Conservation (phyloP, 2,329 filamentous ascomycete genomes). For the Colletotrichum eremochloae region DNA sequence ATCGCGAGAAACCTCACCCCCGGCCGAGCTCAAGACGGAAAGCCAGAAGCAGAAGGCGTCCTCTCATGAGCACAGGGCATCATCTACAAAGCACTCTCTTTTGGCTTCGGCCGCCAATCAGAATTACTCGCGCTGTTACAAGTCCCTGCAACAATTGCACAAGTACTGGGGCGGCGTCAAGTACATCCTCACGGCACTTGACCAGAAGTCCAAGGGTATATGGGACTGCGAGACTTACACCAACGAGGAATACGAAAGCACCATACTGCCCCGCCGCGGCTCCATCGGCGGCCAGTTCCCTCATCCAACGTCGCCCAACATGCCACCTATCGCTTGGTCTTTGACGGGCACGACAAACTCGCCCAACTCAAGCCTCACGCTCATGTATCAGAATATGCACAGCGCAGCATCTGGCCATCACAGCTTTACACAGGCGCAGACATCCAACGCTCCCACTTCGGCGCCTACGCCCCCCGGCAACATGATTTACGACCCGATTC, state of each 20-base stretch:
- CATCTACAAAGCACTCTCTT: slow-evolving; percentile 77
- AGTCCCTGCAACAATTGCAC: slow-evolving; percentile 84
- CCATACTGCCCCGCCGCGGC: slow-evolving; percentile 60
- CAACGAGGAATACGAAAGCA: slow-evolving; percentile 82
- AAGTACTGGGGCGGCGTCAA: slow-evolving; percentile 88
- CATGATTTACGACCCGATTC: slow-evolving; percentile 72
- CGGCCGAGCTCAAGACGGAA: slow-evolving; percentile 47
- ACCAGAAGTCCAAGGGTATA: slow-evolving; percentile 89
- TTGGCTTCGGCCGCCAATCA: slow-evolving; percentile 86
- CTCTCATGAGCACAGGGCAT: slow-evolving; percentile 53
- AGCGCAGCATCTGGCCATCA: slow-evolving; percentile 43
- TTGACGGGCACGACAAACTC: slow-evolving; percentile 91
- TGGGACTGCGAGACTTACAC: slow-evolving; percentile 80
- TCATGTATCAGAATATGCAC: slow-evolving; percentile 77
- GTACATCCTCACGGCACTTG: slow-evolving; percentile 87
- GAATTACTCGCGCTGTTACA: slow-evolving; percentile 90
- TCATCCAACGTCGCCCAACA: slow-evolving; percentile 62
- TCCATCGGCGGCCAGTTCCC: slow-evolving; percentile 59
- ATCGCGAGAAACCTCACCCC: slow-evolving; percentile 71
- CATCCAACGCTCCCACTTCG: slow-evolving; percentile 46
- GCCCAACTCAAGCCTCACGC: slow-evolving; percentile 83
- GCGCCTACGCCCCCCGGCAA: slow-evolving; percentile 67
- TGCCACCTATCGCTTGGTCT: slow-evolving; percentile 80
- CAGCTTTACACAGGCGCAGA: slow-evolving; percentile 16
- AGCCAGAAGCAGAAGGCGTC: slow-evolving; percentile 34